These are phyloP conservation scores for Botrytis paeoniae DNA, from an alignment of 2,329 filamentous ascomycete genomes.

Conservation along the genomic window DNA sequence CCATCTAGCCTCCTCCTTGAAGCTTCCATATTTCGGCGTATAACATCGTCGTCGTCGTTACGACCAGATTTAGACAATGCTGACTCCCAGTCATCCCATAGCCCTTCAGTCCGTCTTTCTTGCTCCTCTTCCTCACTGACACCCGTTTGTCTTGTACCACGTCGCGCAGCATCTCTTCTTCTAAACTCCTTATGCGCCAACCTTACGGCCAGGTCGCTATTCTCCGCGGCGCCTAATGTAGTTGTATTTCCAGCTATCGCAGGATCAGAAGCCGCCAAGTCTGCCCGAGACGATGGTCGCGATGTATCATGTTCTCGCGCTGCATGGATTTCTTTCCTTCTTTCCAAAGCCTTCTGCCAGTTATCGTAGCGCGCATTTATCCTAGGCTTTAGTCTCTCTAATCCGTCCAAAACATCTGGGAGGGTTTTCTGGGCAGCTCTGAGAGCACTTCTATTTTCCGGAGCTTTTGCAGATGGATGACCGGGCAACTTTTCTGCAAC, in stretches of 20 bases:
- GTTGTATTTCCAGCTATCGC: conserved; percentile 56
- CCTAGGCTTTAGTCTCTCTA: conserved; percentile 77
- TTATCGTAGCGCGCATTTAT: conserved; percentile 69
- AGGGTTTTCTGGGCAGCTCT: conserved; percentile 60
- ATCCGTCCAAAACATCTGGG: conserved; percentile 48
- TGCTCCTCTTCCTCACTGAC: conserved; percentile 57
- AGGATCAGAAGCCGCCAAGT: conserved; percentile 54
- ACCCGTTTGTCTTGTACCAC: conserved; percentile 55
- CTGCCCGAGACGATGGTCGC: conserved; percentile 19
- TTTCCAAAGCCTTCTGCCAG: conserved; percentile 55
- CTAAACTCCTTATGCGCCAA: conserved; percentile 70
- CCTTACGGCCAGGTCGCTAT: conserved; percentile 73
- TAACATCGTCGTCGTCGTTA: conserved; percentile 41
- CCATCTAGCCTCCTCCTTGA: conserved; percentile 44
- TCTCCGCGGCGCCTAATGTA: conserved; percentile 66
- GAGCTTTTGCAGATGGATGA: conserved; percentile 72
- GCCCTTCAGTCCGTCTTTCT: conserved; percentile 50
- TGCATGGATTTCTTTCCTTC: conserved; percentile 36
- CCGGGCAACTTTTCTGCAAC: conserved; percentile 69
- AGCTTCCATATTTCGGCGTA: conserved; percentile 51
- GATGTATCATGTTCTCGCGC: conserved; percentile 20
- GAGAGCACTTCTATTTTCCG: conserved; percentile 54
- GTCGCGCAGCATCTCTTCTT: conserved; percentile 61
- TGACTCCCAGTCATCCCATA: conserved; percentile 53
- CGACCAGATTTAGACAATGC: conserved; percentile 39